A percentile compares a stretch with the other conserved stretches of the same genome.
Conservation (phyloP, 139 green algal genomes). For the Picocystis salinarum region DNA sequence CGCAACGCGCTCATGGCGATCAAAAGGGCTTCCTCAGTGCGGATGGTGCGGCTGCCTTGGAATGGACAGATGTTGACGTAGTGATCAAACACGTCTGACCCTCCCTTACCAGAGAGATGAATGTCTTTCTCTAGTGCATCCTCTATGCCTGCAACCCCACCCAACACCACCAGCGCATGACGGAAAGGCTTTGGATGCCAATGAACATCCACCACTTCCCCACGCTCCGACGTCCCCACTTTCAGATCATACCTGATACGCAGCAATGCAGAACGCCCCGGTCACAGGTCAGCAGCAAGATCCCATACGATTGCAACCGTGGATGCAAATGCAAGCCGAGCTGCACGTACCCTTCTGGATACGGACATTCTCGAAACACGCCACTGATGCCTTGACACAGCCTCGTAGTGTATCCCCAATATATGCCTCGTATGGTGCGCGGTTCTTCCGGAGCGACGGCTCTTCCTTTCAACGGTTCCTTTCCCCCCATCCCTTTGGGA, state of each 20-base stretch:
- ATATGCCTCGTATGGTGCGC: slow-evolving; percentile 17
- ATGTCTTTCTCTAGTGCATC: slow-evolving; percentile 16
- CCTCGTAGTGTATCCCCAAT: slow-evolving; percentile 76
- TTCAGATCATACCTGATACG: slow-evolving; percentile 62
- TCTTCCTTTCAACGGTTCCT: no score
- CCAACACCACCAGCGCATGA: slow-evolving; percentile 61
- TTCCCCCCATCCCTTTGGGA: slow-evolving; percentile 2
- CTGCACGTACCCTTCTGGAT: slow-evolving; percentile 17
- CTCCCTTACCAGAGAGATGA: slow-evolving; percentile 7
- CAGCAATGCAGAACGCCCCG: no score
- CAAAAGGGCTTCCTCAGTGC: slow-evolving; percentile 59
- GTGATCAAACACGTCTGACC: slow-evolving; percentile 30
- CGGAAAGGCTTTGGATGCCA: slow-evolving; percentile 38
- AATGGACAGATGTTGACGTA: slow-evolving; percentile 73
- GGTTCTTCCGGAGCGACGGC: no score
- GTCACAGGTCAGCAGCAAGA: no score
- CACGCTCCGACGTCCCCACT: slow-evolving; percentile 38
- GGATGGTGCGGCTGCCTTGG: slow-evolving; percentile 67
- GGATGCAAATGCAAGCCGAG: no score
- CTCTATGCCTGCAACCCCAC: slow-evolving; percentile 44
- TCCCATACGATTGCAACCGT: no score
- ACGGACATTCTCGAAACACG: slow-evolving; percentile 30
- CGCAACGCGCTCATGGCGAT: no score
- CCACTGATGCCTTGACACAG: slow-evolving; percentile 35
- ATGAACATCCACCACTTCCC: slow-evolving; percentile 9